Percentiles rank a stretch among this genome's conserved stretches.
These are phyloP conservation scores for Phaeophleospora eucalypticola DNA, from an alignment of 2,329 filamentous ascomycete species.

Conservation along the genomic window DNA sequence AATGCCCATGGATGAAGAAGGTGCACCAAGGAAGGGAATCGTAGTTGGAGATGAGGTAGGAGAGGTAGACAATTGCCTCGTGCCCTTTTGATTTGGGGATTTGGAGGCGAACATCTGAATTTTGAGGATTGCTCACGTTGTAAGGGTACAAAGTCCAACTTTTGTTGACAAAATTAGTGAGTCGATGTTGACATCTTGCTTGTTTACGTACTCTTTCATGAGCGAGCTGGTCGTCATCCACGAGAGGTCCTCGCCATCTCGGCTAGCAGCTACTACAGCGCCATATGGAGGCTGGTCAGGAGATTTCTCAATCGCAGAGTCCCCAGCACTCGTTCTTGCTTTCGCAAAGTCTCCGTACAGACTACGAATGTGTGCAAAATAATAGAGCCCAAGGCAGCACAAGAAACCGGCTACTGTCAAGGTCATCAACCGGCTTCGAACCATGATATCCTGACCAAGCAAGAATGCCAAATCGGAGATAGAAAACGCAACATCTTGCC, in stretches of 20 bases:
- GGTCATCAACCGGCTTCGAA: too few species aligned
- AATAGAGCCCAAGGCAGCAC: too few species aligned
- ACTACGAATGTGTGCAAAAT: too few species aligned
- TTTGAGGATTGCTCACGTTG: constrained; percentile 33
- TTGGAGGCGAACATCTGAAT: constrained; percentile 34
- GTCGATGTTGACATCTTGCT: background rate
- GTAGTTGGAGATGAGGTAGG: constrained; percentile 47
- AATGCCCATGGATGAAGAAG: constrained; percentile 29
- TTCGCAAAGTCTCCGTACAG: too few species aligned
- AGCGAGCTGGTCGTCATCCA: constrained; percentile 11
- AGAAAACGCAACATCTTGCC: too few species aligned
- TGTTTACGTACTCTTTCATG: constrained; percentile 7
- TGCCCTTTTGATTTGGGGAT: constrained; percentile 44
- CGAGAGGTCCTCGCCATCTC: constrained; percentile 9
- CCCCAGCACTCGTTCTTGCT: too few species aligned
- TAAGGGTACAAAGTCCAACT: constrained; percentile 32
- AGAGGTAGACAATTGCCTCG: constrained; percentile 46
- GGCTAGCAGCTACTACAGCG: constrained; percentile 17
- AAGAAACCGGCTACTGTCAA: too few species aligned
- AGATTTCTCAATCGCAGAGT: too few species aligned
- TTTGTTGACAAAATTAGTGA: too few species aligned
- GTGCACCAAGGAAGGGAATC: constrained; percentile 29
- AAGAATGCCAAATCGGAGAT: too few species aligned
- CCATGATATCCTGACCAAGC: too few species aligned
- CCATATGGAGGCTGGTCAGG: constrained; percentile 15